Conservation (phyloP, 768 basidiomycete species). For the Tylopilus felleus region DNA sequence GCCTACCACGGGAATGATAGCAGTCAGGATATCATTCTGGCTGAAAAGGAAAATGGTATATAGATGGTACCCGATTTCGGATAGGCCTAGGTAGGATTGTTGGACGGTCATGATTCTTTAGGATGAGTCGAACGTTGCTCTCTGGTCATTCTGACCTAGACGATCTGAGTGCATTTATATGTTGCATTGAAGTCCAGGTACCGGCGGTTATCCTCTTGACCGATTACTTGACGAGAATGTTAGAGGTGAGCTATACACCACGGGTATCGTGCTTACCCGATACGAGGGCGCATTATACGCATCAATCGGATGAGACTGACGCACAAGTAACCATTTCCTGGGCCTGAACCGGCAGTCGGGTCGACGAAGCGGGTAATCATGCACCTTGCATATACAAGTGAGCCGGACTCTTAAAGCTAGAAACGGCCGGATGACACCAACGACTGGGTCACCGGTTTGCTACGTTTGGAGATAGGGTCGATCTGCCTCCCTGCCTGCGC, state of each 20-base stretch:
- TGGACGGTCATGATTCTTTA: constrained; percentile 18
- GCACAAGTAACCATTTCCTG: too few relatives aligned
- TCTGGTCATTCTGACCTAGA: neutral
- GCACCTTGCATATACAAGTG: too few relatives aligned
- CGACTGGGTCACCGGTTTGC: too few relatives aligned
- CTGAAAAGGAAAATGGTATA: constrained; percentile 39
- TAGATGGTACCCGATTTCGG: constrained; percentile 18
- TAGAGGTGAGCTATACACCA: too few relatives aligned
- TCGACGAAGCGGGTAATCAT: too few relatives aligned
- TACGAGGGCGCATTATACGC: too few relatives aligned
- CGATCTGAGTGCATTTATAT: neutral
- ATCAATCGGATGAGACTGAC: too few relatives aligned
- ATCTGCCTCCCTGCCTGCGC: too few relatives aligned
- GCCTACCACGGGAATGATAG: constrained; percentile 44
- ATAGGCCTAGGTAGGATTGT: neutral
- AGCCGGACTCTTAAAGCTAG: too few relatives aligned
- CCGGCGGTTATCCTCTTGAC: neutral
- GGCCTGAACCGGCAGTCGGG: too few relatives aligned
- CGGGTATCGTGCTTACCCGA: neutral
- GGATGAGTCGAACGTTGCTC: neutral
- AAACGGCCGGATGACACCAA: too few relatives aligned
- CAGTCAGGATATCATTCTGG: constrained; percentile 45
- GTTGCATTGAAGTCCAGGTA: neutral
- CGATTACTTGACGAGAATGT: neutral
- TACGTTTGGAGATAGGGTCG: too few relatives aligned